These are phyloP conservation scores for Bonia amplexicaulis DNA, from an alignment of 176 grass and related monocot species.

Conservation along the genomic window DNA sequence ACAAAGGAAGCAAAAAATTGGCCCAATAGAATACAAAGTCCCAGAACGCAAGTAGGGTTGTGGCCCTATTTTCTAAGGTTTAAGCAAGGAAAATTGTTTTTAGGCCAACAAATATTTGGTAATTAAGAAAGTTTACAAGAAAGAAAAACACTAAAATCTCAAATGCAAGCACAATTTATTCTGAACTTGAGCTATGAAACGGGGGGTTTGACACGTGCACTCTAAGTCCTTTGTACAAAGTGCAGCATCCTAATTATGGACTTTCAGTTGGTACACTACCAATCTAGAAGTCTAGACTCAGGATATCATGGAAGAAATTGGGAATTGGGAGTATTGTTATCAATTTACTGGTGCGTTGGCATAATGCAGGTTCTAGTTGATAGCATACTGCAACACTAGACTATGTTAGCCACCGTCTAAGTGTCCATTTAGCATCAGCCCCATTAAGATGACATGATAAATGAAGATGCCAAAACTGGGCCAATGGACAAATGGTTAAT, in stretches of 20 bases:
- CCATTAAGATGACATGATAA: not conserved
- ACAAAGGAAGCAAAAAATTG: not conserved
- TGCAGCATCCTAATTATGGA: not conserved
- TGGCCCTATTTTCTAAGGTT: not conserved
- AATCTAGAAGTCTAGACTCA: not conserved
- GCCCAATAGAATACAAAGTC: not conserved
- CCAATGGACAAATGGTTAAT: not conserved
- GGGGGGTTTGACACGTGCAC: not conserved
- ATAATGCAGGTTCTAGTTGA: not conserved
- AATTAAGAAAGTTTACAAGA: not conserved
- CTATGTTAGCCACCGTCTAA: not conserved
- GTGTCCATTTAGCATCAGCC: not conserved
- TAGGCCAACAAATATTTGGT: not conserved
- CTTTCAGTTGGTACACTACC: not conserved
- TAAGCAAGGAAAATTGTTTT: not conserved
- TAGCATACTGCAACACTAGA: not conserved
- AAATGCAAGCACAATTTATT: not conserved
- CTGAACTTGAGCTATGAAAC: not conserved
- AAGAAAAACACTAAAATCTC: not conserved
- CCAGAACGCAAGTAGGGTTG: too few species aligned
- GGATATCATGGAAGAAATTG: not conserved
- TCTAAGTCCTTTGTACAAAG: not conserved
- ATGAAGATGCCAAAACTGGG: not conserved
- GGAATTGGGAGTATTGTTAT: not conserved
- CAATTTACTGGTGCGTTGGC: not conserved